Evolutionary conservation across 148 eudicot species (phyloP), one percentile per base, ranked within the genome.

Genomic region (Bassia scoparia): DNA sequence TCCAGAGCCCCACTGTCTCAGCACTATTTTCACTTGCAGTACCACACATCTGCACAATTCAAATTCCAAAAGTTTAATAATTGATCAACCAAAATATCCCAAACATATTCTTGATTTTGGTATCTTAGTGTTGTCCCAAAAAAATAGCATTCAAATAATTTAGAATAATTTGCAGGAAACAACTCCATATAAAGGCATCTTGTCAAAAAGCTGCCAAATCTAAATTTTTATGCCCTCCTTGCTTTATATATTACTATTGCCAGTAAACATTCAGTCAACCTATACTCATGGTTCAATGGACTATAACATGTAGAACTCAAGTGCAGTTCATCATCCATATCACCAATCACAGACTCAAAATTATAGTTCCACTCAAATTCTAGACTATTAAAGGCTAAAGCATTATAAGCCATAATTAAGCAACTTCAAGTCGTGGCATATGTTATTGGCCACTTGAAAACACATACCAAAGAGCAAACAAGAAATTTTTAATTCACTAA

Each of bases 1-100:
- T 72, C 68, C 61, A 41, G 30, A 54, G 62, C 73, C 62, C 83
- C 49, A 43, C 74, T 27, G 70, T 75, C 65, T 82, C 82, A 20
- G 76, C 72, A 73, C 78, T 85, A 78, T 72, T 76, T 78, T 70
- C 81, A 69, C 79, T 77, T 72, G 76, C 74, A 75, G 71, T 61
- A 38, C 78, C 79, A 80, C 52, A 64, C n/a, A 41, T 76, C 82
- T 71, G 70, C 71, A 81, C 70, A 23, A 68, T 49, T 29, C n/a
- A 74, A 29, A 74, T 15, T 16, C n/a, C 29, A 29, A 46, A n/a
- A 48, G 24, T 35, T 68, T 50, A 37, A 52, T 61, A 44, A 67
- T 68, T 56, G 2, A 2, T 46, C 52, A 38, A 55, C 23, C 16
- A n/a, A 20, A 30, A 52, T 20, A 62, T 35, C n/a, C 59, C 48